Evolutionary conservation across 805 yeast species (phyloP).

Genomic region (Maudiozyma pseudohumilis): DNA sequence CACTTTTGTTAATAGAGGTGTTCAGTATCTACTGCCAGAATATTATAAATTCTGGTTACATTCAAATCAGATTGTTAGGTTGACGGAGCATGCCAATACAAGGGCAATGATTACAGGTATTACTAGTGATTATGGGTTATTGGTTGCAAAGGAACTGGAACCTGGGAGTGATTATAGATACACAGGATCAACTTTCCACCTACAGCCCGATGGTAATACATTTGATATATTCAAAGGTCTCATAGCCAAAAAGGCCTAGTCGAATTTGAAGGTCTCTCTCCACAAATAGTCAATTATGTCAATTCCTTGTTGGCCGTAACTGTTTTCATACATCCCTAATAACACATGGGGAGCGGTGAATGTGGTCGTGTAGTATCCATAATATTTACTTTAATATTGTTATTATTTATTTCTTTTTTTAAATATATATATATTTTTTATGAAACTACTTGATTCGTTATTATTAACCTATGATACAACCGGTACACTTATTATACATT

Average conservation of each 20-base stretch:
- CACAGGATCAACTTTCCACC: constrained; percentile 49
- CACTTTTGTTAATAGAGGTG: constrained; percentile 54
- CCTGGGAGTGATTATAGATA: constrained; percentile 30
- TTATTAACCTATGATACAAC: constrained; percentile 5
- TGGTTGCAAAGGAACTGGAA: constrained; percentile 62
- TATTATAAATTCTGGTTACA: constrained; percentile 89
- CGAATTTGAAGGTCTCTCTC: background rate
- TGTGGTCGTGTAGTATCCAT: background rate
- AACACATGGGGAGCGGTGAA: no score
- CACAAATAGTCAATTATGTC: background rate
- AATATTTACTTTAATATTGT: background rate
- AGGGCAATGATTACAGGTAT: constrained; percentile 71
- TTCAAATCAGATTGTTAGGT: constrained; percentile 56
- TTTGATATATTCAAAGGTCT: constrained; percentile 91
- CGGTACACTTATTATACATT: constrained; percentile 3
- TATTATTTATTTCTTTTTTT: background rate
- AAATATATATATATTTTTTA: background rate
- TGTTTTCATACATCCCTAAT: no score
- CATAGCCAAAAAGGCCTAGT: constrained; percentile 46
- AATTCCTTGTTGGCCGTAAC: no score
- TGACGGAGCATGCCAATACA: constrained; percentile 43
- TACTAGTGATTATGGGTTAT: constrained; percentile 72
- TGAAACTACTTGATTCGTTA: constrained; percentile 1
- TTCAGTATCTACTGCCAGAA: constrained; percentile 51
- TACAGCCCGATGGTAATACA: constrained; percentile 96